Evolutionary conservation across 2,329 filamentous ascomycete genomes (phyloP).

Genomic region (Rasamsonia emersonii): DNA sequence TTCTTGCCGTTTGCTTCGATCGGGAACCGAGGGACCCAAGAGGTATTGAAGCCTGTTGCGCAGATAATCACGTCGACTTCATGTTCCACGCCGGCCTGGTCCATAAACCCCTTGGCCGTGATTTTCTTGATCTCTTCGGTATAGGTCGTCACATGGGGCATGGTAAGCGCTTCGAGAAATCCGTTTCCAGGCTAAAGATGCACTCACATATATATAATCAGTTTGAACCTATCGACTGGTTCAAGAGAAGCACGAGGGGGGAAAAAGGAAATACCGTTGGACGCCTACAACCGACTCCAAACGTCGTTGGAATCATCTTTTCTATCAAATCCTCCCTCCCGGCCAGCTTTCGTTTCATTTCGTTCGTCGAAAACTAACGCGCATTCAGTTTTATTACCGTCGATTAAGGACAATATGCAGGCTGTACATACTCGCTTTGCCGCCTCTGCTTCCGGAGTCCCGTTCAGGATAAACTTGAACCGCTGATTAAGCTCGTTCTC

Average conservation of each 20-base stretch:
- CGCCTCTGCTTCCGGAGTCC: conserved; percentile 34
- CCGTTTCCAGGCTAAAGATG: conserved; percentile 34
- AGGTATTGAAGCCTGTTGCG: conserved; percentile 18
- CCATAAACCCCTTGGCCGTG: conserved; percentile 22
- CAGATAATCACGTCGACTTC: conserved; percentile 19
- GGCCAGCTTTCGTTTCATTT: conserved; percentile 33
- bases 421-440: conserved; percentile 17
- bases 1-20: not conserved
- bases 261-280: conserved; percentile 16
- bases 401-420: not conserved
- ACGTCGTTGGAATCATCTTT: conserved; percentile 39
- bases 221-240: not conserved
- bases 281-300: conserved; percentile 34
- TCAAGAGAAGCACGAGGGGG: not conserved
- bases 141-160: conserved; percentile 39
- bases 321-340: conserved; percentile 31
- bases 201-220: too few species aligned
- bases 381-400: not conserved
- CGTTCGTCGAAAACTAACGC: conserved; percentile 1
- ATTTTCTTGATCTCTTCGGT: conserved; percentile 31
- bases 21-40: conserved; percentile 3
- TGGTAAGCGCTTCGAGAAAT: conserved; percentile 33
- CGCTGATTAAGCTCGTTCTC: conserved; percentile 44
- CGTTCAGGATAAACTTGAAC: conserved; percentile 47
- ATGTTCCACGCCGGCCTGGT: conserved; percentile 13